phyloP scores from a whole-genome alignment of 345 rosid genomes.

The Eutrema heterophyllum region DNA sequence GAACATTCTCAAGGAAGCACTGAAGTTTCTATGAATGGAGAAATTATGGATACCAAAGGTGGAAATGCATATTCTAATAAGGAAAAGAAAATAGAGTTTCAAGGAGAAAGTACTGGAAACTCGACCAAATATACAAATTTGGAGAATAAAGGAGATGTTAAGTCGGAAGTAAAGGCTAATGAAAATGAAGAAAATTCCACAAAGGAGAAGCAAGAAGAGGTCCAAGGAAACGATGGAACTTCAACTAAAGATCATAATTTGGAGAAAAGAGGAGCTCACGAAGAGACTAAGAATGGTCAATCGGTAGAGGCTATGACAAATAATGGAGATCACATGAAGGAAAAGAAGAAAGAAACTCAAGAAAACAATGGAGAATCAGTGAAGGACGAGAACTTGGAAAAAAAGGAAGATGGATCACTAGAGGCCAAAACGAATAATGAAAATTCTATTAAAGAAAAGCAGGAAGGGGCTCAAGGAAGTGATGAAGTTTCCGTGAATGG shows the following conservation, averaged over 20 bases:
- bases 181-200: background rate
- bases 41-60: background rate
- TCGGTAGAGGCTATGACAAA: background rate
- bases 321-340: background rate
- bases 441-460: background rate
- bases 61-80: background rate
- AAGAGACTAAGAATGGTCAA: background rate
- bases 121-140: background rate
- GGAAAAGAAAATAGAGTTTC: background rate
- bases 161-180: background rate
- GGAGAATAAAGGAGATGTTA: background rate
- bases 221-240: background rate
- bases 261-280: background rate
- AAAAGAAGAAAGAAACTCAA: background rate
- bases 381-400: background rate
- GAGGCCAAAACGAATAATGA: background rate
- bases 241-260: background rate
- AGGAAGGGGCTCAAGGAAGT: background rate
- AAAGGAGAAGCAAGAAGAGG: background rate
- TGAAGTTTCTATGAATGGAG: background rate
- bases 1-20: background rate
- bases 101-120: background rate
- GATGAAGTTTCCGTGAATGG: background rate
- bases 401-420: background rate
- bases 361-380: background rate